Base-by-base conservation (phyloP, 148 eudicot species). In the Amaranthus cruentus region DNA sequence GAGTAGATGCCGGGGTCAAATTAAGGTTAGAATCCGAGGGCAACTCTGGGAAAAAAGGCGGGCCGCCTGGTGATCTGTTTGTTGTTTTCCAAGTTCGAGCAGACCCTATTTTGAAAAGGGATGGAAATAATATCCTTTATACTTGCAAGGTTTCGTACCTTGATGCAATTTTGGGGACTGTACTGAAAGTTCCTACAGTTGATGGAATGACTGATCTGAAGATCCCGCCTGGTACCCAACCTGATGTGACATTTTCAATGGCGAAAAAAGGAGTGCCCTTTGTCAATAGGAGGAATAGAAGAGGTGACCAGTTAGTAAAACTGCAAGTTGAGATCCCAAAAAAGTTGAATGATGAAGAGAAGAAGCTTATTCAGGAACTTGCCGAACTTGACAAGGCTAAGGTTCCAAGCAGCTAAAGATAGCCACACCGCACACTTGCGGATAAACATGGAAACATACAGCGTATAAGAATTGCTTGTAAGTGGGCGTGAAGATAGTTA, bases 191-290 rank as follows among this genome's bases (percentile, higher is more conserved):
- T 11, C 99, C 96, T 0, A 96, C 97, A 4, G 96, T 96, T 3
- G 97, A 96, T 60, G 99, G 99, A 55, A 81, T 66, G 83, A 85
- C 87, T 4, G 92, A 92, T 69, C 84, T 92, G 68, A 90, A 87
- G 79, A 87, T 96, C 38, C 96, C 99, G 9, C 55, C 99, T 0
- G 99, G 99, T 0, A 92, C 97, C 9, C 99, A 96, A 70, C 99
- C 99, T 0, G 87, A 87, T 61, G 83, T 90, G n/a, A 92, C 96
- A 0, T 68, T 96, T 47, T 93, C 90, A 52, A 87, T 96, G 96
- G 85, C 88, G 7, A 92, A 92, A 82, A 92, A 84, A 68, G 99
- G 99, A 10, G 95, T 96, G 42, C 99, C 99, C 0, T 64, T 78
- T 61, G 61, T 92, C 9, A 92, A 90, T 81, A 95, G 70, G 71